Base-by-base conservation (phyloP, 768 basidiomycete genomes). In the Termitomyces sp. region DNA sequence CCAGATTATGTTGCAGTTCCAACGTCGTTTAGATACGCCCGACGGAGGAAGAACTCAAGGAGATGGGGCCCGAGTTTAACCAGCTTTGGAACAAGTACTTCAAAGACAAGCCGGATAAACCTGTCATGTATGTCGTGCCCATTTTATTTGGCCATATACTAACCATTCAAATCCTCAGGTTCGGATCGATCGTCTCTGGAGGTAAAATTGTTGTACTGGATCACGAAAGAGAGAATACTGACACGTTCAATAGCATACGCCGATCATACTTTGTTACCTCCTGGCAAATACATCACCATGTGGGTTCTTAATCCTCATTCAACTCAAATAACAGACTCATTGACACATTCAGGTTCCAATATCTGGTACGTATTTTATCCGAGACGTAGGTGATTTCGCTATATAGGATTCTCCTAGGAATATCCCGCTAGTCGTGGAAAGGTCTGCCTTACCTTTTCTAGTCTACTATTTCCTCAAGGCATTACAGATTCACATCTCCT, bases 51-150 rank as follows among this genome's bases (percentile, higher is more conserved):
- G 88, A 90, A 69, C 75, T 89, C 62, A 89, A 88, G 70, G 86
- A 88, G 72, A 88, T 89, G 87, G 88, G 88, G n/a, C 87, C 86
- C 16, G 88, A 89, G 67, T 89, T 89, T 75, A 86, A 87, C 66
- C 76, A 78, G 63, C 81, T 89, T 52, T 89, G 84, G 84, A 73
- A 90, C 69, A 79, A 42, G 33, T 89, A 90, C 75, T 89, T 90
- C 82, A 88, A 86, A 78, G 85, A 90, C 77, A 89, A 88, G 77
- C 88, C 87, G 57, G 88, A 89, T 78, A 90, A 89, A 78, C 88
- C 88, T 3, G 86, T 89, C 61, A 89, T 89, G 87, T 84, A 71
- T 58, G 78, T 70, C 0, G 3, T 20, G 12, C 18, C 1, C 7
- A 28, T 11, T 32, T 2, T 3, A n/a, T 55, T 57, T 49, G 9